Conservation (phyloP, 768 basidiomycete genomes). For the Auriscalpium microsporum region DNA sequence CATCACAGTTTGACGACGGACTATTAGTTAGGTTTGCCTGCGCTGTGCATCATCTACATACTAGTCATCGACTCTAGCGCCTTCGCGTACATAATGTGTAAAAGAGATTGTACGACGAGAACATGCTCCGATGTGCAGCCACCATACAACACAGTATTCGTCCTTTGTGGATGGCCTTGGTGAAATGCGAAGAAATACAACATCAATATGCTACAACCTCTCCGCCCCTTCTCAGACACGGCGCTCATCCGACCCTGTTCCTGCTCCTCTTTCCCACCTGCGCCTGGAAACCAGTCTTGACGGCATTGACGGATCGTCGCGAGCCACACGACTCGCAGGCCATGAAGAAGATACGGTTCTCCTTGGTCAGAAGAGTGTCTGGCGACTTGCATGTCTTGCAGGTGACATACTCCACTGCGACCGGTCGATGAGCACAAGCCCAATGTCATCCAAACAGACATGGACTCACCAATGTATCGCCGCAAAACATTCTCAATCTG, state of each 20-base stretch:
- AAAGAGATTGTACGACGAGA: no score
- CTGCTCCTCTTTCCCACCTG: slow-evolving; percentile 85
- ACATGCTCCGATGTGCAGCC: no score
- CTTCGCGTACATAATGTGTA: no score
- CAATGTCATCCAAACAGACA: not conserved
- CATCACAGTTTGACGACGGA: no score
- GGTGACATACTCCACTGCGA: slow-evolving; percentile 90
- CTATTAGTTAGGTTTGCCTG: no score
- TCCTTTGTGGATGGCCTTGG: not conserved
- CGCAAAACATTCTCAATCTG: slow-evolving; percentile 95
- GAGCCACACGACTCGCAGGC: slow-evolving; percentile 87
- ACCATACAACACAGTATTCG: no score
- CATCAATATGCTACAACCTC: slow-evolving; percentile 12
- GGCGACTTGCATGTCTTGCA: slow-evolving; percentile 99
- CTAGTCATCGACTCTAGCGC: no score
- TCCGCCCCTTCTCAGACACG: slow-evolving; percentile 4
- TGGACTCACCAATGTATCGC: slow-evolving; percentile 81
- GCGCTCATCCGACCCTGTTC: slow-evolving; percentile 56
- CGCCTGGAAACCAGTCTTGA: slow-evolving; percentile 99
- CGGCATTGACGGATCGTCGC: slow-evolving; percentile 84
- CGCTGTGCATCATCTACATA: no score
- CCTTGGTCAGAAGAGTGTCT: slow-evolving; percentile 92
- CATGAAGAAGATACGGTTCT: slow-evolving; percentile 99
- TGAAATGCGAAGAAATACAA: slow-evolving; percentile 12
- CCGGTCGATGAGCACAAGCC: not conserved